Percentiles rank a stretch among this genome's conserved stretches.
These are phyloP conservation scores for Forsythia viridissima DNA, from an alignment of 257 asterid species.

Conservation along the genomic window DNA sequence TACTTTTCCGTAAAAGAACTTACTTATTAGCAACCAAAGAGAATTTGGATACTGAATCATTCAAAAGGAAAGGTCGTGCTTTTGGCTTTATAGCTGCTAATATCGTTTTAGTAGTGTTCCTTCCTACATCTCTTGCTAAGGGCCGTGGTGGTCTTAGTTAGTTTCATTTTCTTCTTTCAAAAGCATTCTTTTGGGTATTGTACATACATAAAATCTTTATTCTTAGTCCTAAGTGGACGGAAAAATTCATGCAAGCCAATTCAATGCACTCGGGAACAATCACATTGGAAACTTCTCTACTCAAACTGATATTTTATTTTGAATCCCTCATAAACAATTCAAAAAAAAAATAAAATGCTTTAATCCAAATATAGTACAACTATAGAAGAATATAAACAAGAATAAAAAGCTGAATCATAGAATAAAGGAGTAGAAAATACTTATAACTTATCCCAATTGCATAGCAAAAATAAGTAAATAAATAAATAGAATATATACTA, in stretches of 20 bases:
- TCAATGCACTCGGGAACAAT: not conserved
- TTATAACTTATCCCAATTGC: not conserved
- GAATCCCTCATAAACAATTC: too few species aligned
- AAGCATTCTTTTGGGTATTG: not conserved
- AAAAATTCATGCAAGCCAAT: not conserved
- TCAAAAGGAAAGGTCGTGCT: not conserved
- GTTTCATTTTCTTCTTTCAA: too few species aligned
- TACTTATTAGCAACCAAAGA: not conserved
- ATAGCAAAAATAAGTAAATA: not conserved
- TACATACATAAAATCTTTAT: not conserved
- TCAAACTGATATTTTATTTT: too few species aligned
- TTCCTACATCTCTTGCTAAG: too few species aligned
- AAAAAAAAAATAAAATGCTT: not conserved
- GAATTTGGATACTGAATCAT: not conserved
- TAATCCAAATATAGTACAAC: not conserved
- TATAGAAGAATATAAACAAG: not conserved
- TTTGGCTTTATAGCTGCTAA: not conserved
- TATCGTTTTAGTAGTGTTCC: too few species aligned
- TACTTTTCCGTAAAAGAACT: not conserved
- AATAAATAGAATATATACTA: not conserved
- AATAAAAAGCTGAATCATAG: not conserved
- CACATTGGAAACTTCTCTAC: not conserved
- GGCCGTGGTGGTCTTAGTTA: too few species aligned
- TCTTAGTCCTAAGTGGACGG: not conserved
- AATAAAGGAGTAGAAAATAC: not conserved